Conservation (phyloP, 352 stramenopile genomes). For the Phytophthora pistaciae region DNA sequence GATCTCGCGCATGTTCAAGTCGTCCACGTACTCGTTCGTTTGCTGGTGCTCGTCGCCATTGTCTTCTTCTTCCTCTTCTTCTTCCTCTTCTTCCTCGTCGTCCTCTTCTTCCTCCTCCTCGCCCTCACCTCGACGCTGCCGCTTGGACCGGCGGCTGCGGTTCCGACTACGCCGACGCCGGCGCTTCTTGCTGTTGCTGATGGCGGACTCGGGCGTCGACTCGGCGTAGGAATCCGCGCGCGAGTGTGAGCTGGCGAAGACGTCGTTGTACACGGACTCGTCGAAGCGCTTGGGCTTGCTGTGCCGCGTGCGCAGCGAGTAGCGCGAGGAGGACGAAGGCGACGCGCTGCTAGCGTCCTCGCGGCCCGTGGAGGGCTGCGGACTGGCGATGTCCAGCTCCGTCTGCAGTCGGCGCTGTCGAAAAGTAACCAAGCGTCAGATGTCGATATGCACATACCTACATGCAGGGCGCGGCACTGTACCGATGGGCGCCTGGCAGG, state of each 20-base stretch:
- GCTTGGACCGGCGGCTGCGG: conserved; percentile 21
- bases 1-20: conserved; percentile 65
- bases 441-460: too few species aligned
- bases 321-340: conserved; percentile 37
- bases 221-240: conserved; percentile 23
- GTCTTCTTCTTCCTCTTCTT: conserved; percentile 10
- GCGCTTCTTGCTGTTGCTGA: conserved; percentile 40
- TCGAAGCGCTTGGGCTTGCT: conserved; percentile 72
- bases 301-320: conserved; percentile 63
- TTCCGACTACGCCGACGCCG: conserved; percentile 17
- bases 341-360: conserved; percentile 30
- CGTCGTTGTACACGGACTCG: conserved; percentile 72
- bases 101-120: conserved; percentile 15
- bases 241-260: conserved; percentile 50
- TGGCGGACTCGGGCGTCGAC: conserved; percentile 19
- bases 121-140: conserved; percentile 22
- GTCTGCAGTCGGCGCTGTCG: conserved; percentile 34
- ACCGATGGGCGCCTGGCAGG: conserved; percentile 21
- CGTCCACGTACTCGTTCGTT: conserved; percentile 49
- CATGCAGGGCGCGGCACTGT: neutral
- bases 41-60: conserved; percentile 40
- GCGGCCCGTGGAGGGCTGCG: neutral
- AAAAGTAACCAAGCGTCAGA: neutral
- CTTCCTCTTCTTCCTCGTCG: conserved; percentile 36
- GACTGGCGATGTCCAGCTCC: conserved; percentile 20